Evolutionary conservation across 768 basidiomycete species (phyloP), one percentile per base, ranked within the genome.

Genomic region (Trametes elegans): DNA sequence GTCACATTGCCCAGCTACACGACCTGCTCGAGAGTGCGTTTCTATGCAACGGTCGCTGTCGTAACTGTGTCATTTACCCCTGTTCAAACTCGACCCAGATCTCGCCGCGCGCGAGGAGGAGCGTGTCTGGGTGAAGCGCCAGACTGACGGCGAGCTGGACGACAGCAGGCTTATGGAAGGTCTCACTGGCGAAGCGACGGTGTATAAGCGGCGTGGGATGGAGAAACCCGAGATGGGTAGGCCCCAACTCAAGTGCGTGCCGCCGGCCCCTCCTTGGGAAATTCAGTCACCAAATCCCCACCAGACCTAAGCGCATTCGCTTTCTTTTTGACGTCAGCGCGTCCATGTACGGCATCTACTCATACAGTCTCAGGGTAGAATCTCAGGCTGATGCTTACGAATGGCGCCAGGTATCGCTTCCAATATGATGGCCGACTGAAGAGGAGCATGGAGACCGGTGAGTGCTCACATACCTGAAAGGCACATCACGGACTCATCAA

Each of bases 291-390:
- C n/a, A n/a, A n/a, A n/a, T n/a, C n/a, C 9, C 35, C 10, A 16
- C 3, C 29, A 85, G 84, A 55, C 83, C 84, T 0, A 87, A 87
- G 66, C 74, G 85, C 18, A 83, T 87, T 53, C 74, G 83, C 39
- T 85, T 87, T 62, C 71, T 87, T 27, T 87, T 87, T 59, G 85
- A 87, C 63, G 70, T 87, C 41, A 85, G 83, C 62, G 85, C 80
- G 23, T 87, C 85, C 0, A 87, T 87, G 85, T 79, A 60, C 35
- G 8, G 2, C 8, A 19, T 29, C 13, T 7, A n/a, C 38, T 18
- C 3, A 23, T n/a, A 18, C 34, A 1, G 28, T n/a, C 1, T 32
- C 31, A n/a, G n/a, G n/a, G n/a, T n/a, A n/a, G n/a, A n/a, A n/a
- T n/a, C n/a, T n/a, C n/a, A n/a, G n/a, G n/a, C 3, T 9, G 28